Evolutionary conservation across 1,284 basidiomycete species (phyloP).

Genomic region (Cryptococcus sp.): DNA sequence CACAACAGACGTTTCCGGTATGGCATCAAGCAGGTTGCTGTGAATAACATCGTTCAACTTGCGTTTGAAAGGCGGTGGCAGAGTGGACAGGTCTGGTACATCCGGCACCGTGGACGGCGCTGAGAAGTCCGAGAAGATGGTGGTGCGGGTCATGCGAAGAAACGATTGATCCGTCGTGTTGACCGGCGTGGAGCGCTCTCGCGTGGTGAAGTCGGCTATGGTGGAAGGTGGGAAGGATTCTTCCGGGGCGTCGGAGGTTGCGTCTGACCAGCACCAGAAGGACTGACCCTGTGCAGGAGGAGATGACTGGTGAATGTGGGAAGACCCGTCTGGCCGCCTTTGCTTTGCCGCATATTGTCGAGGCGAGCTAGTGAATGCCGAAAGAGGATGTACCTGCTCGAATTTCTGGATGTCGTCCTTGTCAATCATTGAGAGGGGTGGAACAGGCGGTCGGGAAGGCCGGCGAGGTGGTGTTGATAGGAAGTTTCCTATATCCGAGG

Average conservation of each 20-base stretch:
- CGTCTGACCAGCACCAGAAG: constrained; percentile 14
- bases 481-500: too few species aligned
- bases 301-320: too few species aligned
- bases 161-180: constrained; percentile 9
- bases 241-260: constrained; percentile 9
- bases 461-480: constrained; percentile 4
- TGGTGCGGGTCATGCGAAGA: constrained; percentile 12
- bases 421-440: constrained; percentile 4
- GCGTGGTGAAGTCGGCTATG: constrained; percentile 1
- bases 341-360: too few species aligned
- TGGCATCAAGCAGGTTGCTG: constrained; percentile 5
- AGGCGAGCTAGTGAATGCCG: background rate
- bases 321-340: too few species aligned
- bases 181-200: background rate
- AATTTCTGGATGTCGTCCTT: background rate
- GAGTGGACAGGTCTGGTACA: constrained; percentile 7
- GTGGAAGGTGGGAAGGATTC: background rate
- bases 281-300: constrained; percentile 2
- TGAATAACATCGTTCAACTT: background rate
- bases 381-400: constrained; percentile 4
- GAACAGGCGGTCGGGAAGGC: constrained; percentile 8
- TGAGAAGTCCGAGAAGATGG: constrained; percentile 19
- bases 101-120: constrained; percentile 18
- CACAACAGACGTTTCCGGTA: constrained; percentile 8
- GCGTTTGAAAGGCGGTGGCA: constrained; percentile 16